These are phyloP conservation scores for Nissolia schottii DNA, from an alignment of 306 rosid species.

Conservation along the genomic window DNA sequence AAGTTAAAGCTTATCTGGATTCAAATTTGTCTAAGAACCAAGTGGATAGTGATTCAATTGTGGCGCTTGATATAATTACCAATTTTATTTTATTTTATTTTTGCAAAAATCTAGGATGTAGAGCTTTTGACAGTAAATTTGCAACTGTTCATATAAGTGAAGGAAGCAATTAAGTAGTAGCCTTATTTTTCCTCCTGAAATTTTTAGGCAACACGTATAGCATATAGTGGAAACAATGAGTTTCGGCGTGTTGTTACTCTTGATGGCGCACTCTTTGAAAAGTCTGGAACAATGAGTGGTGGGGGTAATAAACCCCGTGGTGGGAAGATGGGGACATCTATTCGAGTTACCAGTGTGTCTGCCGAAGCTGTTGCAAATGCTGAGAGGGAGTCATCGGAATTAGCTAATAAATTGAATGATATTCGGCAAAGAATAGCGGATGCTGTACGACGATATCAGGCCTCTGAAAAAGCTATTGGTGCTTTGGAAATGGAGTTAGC, in stretches of 20 bases:
- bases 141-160: neutral
- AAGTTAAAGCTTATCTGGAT: neutral
- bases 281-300: slow-evolving; percentile 93
- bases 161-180: slow-evolving; percentile 14
- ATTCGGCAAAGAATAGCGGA: slow-evolving; percentile 59
- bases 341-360: slow-evolving; percentile 79
- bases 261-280: slow-evolving; percentile 89
- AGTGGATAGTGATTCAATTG: neutral
- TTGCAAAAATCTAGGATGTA: neutral
- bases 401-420: slow-evolving; percentile 46
- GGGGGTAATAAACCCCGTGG: slow-evolving; percentile 93
- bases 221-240: slow-evolving; percentile 60
- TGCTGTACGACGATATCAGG: slow-evolving; percentile 61
- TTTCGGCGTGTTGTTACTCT: slow-evolving; percentile 89
- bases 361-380: slow-evolving; percentile 70
- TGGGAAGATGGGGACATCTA: slow-evolving; percentile 92
- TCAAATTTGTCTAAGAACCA: neutral
- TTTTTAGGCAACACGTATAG: slow-evolving; percentile 78
- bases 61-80: neutral
- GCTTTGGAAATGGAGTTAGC: slow-evolving; percentile 83
- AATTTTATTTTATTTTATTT: neutral
- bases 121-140: neutral
- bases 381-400: slow-evolving; percentile 56
- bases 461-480: slow-evolving; percentile 57
- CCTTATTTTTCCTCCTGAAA: neutral